Percentiles rank a stretch among this genome's conserved stretches.
Evolutionary conservation across 169 alveolate species (phyloP).

Genomic region (Eimeria sp.): DNA sequence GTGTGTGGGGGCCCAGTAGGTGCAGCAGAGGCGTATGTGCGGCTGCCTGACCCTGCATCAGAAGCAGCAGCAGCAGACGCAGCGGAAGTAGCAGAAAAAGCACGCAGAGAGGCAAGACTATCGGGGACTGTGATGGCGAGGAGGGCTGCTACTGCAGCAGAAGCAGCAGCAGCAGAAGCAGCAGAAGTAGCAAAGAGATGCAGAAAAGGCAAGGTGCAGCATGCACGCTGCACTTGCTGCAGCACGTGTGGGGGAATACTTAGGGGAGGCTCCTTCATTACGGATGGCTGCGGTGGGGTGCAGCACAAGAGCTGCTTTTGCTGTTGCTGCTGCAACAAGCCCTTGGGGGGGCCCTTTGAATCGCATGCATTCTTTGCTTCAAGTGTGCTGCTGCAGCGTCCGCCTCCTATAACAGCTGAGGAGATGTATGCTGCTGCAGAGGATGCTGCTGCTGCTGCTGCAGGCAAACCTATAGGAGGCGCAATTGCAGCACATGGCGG

Average conservation of each 20-base stretch:
- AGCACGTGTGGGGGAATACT: slow-evolving; percentile 7
- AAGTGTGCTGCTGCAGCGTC: slow-evolving; percentile 2
- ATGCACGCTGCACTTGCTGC: slow-evolving; percentile 28
- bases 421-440: too few relatives aligned
- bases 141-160: not conserved
- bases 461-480: not conserved
- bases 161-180: not conserved
- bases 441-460: too few relatives aligned
- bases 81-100: not conserved
- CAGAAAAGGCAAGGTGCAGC: slow-evolving; percentile 3
- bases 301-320: slow-evolving; percentile 43
- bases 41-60: not conserved
- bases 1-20: not conserved
- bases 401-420: not conserved
- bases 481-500: not conserved
- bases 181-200: too few relatives aligned
- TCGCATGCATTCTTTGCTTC: slow-evolving; percentile 32
- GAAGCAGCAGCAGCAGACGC: not conserved
- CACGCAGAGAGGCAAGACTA: not conserved
- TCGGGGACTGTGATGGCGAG: not conserved
- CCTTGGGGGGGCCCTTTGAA: not conserved
- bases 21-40: not conserved
- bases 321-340: not conserved
- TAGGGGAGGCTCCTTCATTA: not conserved
- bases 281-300: not conserved